Percentiles rank a stretch among this genome's conserved stretches.
phyloP scores from a whole-genome alignment of 2,329 filamentous ascomycete genomes.

The Verruconis gallopava region DNA sequence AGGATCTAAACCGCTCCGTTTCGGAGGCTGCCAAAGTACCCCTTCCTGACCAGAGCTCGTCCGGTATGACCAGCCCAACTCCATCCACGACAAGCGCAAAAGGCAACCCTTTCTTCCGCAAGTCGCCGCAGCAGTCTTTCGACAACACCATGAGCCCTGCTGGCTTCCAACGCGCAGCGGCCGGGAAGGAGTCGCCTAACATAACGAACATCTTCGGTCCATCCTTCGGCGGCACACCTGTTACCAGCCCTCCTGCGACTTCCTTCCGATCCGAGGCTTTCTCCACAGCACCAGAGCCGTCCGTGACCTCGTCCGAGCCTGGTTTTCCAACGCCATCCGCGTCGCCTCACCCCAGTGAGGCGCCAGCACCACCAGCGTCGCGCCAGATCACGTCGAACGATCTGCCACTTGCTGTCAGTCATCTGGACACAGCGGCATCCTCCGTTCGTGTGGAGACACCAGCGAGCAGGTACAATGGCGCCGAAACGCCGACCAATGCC shows the following conservation, averaged over 20 bases:
- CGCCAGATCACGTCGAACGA: constrained; percentile 67
- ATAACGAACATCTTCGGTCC: constrained; percentile 62
- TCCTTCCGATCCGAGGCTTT: constrained; percentile 46
- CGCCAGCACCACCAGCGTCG: constrained; percentile 55
- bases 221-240: constrained; percentile 34
- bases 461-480: constrained; percentile 46
- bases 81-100: constrained; percentile 49
- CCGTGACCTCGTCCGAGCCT: constrained; percentile 32
- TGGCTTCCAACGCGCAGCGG: constrained; percentile 24
- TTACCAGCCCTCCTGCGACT: constrained; percentile 35
- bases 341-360: constrained; percentile 50
- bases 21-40: background rate
- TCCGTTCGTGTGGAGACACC: constrained; percentile 69
- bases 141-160: constrained; percentile 39
- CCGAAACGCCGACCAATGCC: constrained; percentile 32
- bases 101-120: constrained; percentile 92
- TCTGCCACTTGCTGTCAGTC: constrained; percentile 48
- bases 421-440: constrained; percentile 57
- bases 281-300: constrained; percentile 19
- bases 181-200: constrained; percentile 17
- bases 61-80: constrained; percentile 43
- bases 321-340: constrained; percentile 48
- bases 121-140: constrained; percentile 34
- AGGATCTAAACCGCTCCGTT: constrained; percentile 25
- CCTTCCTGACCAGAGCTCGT: background rate